These are phyloP conservation scores for Protomyces inouyei DNA, from an alignment of 1,139 yeast species.

Conservation along the genomic window DNA sequence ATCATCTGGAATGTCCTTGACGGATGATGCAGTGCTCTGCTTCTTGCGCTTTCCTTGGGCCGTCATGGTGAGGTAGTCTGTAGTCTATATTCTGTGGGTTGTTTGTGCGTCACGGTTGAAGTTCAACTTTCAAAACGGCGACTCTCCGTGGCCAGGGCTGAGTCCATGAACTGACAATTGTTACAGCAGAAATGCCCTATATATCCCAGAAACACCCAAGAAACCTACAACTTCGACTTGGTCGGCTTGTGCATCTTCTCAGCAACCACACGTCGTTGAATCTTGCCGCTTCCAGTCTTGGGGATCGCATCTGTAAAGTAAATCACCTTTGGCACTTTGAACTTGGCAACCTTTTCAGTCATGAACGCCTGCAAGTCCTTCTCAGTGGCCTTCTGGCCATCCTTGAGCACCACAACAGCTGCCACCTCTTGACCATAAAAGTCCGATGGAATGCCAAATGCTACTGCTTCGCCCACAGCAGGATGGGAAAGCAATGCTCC, in stretches of 20 bases:
- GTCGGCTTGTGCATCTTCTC: constrained; percentile 34
- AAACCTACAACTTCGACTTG: constrained; percentile 31
- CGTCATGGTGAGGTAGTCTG: neutral
- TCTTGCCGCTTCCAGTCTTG: constrained; percentile 53
- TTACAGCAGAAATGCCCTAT: too few relatives aligned
- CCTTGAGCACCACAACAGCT: constrained; percentile 57
- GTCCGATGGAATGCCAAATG: constrained; percentile 58
- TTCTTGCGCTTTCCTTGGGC: neutral
- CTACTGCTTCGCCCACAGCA: constrained; percentile 59
- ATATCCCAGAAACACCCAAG: neutral
- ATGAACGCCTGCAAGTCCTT: constrained; percentile 48
- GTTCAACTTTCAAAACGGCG: too few relatives aligned
- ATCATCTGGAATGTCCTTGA: neutral
- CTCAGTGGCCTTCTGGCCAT: constrained; percentile 40
- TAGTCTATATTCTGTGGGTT: too few relatives aligned
- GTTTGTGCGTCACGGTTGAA: too few relatives aligned
- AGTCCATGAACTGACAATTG: too few relatives aligned
- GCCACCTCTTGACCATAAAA: constrained; percentile 64
- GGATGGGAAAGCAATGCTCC: constrained; percentile 54
- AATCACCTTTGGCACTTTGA: constrained; percentile 55
- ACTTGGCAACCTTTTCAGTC: constrained; percentile 47
- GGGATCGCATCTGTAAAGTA: constrained; percentile 59
- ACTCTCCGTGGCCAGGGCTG: too few relatives aligned
- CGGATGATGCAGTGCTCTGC: neutral
- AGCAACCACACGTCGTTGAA: constrained; percentile 59